Evolutionary conservation across 1,284 basidiomycete genomes (phyloP), one percentile per base, ranked within the genome.

Genomic region (Sporisorium exsertum): DNA sequence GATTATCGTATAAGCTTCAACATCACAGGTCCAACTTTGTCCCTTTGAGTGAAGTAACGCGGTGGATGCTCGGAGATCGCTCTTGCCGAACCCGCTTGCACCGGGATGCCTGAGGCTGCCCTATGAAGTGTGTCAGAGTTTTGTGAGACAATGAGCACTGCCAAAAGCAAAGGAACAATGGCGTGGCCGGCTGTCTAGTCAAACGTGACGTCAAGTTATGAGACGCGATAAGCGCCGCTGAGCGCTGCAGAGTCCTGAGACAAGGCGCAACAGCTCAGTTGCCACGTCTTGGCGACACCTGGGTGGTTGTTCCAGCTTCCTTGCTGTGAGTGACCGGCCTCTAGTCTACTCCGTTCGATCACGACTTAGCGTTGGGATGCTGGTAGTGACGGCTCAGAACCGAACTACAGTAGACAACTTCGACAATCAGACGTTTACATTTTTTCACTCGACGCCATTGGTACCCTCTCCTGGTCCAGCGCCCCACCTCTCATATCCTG

Each of bases 1-100:
- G n/a, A 32, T 5, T 20, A 32, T 32, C 18, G 26, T 29, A 29
- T 29, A 50, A 29, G 20, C 49, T 50, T n/a, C n/a, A n/a, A n/a
- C n/a, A n/a, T n/a, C n/a, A n/a, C 49, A 50, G 27, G 49, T 20
- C 47, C 4, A 5, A 49, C 47, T 49, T 29, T 29, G 16, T n/a
- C 47, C 18, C 18, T 29, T 29, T 49, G 27, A 49, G 51, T 22
- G 24, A 12, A 18, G 49, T 49, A 1, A 24, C 26, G 7, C 32
- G 35, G 18, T 29, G 32, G 51, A 37, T 42, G 37, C 52, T 60
- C 59, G 59, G 59, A 49, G 59, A 27, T 54, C 45, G 22, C 40
- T 29, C 26, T 49, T 49, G 52, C 52, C 52, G 59, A 22, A 35
- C 15, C 33, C 59, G 51, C 59, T 55, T 42, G 26, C 20, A 49